Evolutionary conservation across 2,329 filamentous ascomycete species (phyloP).

Genomic region (Ophiostoma himal-ulmi): DNA sequence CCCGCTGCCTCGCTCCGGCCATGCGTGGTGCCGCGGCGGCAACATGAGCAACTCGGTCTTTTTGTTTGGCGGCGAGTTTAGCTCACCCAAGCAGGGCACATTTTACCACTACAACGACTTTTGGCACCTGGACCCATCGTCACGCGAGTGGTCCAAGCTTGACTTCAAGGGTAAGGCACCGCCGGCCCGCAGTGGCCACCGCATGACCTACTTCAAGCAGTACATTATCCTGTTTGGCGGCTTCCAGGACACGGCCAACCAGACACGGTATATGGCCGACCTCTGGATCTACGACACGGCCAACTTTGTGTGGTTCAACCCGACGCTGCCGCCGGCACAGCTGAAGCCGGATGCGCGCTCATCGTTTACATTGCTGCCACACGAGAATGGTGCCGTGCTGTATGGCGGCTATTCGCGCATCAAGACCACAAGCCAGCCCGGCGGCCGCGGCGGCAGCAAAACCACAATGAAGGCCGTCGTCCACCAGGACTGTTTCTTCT

Average conservation of each 20-base stretch:
- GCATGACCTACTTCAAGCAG: conserved; percentile 96
- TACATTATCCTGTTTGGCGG: conserved; percentile 94
- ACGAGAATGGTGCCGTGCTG: conserved; percentile 81
- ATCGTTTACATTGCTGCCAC: conserved; percentile 85
- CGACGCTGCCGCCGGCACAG: conserved; percentile 67
- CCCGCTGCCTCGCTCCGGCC: conserved; percentile 81
- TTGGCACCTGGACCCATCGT: conserved; percentile 80
- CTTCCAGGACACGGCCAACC: conserved; percentile 93
- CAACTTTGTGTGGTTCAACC: conserved; percentile 77
- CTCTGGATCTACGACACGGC: conserved; percentile 93
- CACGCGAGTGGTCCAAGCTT: conserved; percentile 84
- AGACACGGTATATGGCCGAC: conserved; percentile 89
- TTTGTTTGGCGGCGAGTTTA: conserved; percentile 94
- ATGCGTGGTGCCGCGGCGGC: conserved; percentile 88
- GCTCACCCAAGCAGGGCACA: conserved; percentile 90
- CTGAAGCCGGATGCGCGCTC: conserved; percentile 86
- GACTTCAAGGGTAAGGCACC: conserved; percentile 73
- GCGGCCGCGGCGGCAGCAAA: conserved; percentile 53
- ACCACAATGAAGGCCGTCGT: conserved; percentile 80
- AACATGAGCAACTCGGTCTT: conserved; percentile 78
- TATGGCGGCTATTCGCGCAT: conserved; percentile 93
- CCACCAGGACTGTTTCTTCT: conserved; percentile 91
- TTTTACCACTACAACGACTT: conserved; percentile 99
- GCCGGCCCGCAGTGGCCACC: conserved; percentile 80
- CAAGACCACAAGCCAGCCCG: conserved; percentile 63